Conservation (phyloP, 192 early-diverging fungal genomes). For the Coemansia sp. region DNA sequence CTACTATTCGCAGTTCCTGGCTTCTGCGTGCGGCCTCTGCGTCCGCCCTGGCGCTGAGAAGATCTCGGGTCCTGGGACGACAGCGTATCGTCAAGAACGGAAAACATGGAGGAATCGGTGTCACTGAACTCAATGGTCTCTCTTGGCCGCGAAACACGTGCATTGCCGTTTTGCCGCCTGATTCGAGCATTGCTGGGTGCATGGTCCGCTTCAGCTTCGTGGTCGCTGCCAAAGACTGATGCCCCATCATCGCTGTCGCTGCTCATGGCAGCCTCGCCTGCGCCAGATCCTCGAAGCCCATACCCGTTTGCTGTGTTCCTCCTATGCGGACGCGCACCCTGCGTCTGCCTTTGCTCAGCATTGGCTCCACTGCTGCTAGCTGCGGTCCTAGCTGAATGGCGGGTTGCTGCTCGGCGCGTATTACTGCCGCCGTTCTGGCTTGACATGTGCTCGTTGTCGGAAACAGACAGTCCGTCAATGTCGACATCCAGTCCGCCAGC, state of each 20-base stretch:
- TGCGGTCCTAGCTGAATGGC: not conserved
- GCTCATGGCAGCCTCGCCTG: not conserved
- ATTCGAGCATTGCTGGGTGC: not conserved
- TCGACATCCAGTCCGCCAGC: constrained; percentile 16
- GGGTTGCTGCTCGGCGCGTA: not conserved
- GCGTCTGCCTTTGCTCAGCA: not conserved
- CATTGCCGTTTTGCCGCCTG: constrained; percentile 1
- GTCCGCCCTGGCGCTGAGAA: constrained; percentile 12
- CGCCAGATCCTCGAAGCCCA: not conserved
- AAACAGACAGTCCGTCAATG: constrained; percentile 19
- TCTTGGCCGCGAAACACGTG: constrained; percentile 28
- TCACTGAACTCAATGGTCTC: constrained; percentile 8
- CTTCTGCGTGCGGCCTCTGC: constrained; percentile 1
- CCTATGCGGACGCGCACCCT: not conserved
- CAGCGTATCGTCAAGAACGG: not conserved
- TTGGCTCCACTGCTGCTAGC: not conserved
- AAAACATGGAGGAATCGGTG: constrained; percentile 7
- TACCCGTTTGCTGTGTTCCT: not conserved
- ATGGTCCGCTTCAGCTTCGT: constrained; percentile 6
- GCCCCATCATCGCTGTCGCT: not conserved
- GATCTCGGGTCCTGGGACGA: not conserved
- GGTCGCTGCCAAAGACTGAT: not conserved
- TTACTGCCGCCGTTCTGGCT: not conserved
- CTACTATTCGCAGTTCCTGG: not conserved
- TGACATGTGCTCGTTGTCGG: constrained; percentile 13